These are phyloP conservation scores for Bretschneidera sinensis DNA, from an alignment of 345 rosid genomes.

Conservation along the genomic window DNA sequence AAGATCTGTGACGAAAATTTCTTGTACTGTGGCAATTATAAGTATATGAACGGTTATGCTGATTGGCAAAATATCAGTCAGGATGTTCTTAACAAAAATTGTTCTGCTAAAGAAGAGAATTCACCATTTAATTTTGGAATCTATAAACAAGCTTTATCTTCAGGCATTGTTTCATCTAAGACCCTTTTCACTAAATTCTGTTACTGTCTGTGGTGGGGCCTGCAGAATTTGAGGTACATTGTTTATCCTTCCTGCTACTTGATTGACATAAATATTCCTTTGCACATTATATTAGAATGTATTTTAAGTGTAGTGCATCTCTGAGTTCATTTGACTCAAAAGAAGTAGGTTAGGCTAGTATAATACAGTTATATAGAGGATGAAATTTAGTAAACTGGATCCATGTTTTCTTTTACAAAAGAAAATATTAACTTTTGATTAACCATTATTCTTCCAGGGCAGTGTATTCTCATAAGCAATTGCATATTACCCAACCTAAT, in stretches of 20 bases:
- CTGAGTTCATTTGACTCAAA: too few species aligned
- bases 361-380: too few species aligned
- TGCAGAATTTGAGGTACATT: slow-evolving; percentile 75
- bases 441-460: too few species aligned
- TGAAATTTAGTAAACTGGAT: too few species aligned
- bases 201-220: slow-evolving; percentile 93
- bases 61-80: slow-evolving; percentile 50
- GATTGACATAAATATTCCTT: too few species aligned
- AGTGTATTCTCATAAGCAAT: too few species aligned
- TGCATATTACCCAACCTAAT: too few species aligned
- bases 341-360: too few species aligned
- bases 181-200: slow-evolving; percentile 54
- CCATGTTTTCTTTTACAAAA: too few species aligned
- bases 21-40: slow-evolving; percentile 73
- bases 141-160: slow-evolving; percentile 59
- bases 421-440: too few species aligned
- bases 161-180: slow-evolving; percentile 48
- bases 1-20: slow-evolving; percentile 37
- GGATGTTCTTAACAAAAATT: slow-evolving; percentile 33
- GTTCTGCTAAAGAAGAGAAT: slow-evolving; percentile 29
- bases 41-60: slow-evolving; percentile 32
- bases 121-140: slow-evolving; percentile 61
- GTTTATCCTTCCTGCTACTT: background rate
- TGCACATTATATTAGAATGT: too few species aligned
- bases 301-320: too few species aligned